These are phyloP conservation scores for Hyphopichia fennica DNA, from an alignment of 1,139 yeast genomes.

Conservation along the genomic window DNA sequence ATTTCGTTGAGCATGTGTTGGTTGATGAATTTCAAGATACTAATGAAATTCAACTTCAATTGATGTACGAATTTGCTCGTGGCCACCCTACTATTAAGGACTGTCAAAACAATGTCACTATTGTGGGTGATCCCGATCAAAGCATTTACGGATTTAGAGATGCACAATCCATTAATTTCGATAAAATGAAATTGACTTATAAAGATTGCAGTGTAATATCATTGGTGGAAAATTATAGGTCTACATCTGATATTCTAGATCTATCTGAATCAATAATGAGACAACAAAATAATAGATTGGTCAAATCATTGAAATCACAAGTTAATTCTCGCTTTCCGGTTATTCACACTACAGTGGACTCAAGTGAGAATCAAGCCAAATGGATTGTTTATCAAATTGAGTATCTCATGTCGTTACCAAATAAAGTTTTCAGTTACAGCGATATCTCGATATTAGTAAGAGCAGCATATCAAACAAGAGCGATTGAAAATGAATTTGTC, in stretches of 20 bases:
- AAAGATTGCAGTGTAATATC: slow-evolving; percentile 32
- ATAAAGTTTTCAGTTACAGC: slow-evolving; percentile 34
- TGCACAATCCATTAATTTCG: slow-evolving; percentile 72
- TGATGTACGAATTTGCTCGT: slow-evolving; percentile 61
- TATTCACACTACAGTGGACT: slow-evolving; percentile 38
- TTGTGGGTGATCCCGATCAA: slow-evolving; percentile 97
- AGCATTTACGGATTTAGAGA: slow-evolving; percentile 87
- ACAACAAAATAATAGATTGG: slow-evolving; percentile 51
- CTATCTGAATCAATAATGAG: slow-evolving; percentile 68
- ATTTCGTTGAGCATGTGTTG: slow-evolving; percentile 63
- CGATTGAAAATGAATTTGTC: slow-evolving; percentile 62
- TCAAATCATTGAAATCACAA: slow-evolving; percentile 51
- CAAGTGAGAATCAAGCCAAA: slow-evolving; percentile 54
- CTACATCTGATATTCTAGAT: slow-evolving; percentile 65
- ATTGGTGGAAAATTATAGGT: slow-evolving; percentile 75
- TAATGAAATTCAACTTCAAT: slow-evolving; percentile 67
- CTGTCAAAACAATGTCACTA: slow-evolving; percentile 56
- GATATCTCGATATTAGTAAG: slow-evolving; percentile 77
- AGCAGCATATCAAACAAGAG: slow-evolving; percentile 55
- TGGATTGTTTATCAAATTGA: slow-evolving; percentile 58
- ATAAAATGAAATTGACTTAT: slow-evolving; percentile 53
- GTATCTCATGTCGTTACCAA: slow-evolving; percentile 41
- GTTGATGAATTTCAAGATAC: slow-evolving; percentile 97
- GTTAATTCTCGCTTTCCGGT: slow-evolving; percentile 44
- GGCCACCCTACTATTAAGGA: slow-evolving; percentile 24